Evolutionary conservation across 2,329 filamentous ascomycete genomes (phyloP), one percentile per base, ranked within the genome.

Genomic region (Sphaerulina musiva): DNA sequence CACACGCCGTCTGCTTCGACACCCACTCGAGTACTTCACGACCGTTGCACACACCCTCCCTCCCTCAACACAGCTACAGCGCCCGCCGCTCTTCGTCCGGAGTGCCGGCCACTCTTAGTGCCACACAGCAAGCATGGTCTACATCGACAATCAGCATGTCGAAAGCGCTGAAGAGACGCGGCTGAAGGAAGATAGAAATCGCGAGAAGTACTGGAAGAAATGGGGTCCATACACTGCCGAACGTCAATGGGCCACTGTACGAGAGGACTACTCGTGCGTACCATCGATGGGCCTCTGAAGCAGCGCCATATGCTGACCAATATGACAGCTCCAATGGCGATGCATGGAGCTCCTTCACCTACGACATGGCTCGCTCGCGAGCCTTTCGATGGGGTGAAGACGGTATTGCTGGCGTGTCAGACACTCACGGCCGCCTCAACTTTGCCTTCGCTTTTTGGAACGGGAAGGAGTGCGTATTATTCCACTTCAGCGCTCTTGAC

Each of bases 401-500:
- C 69, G 92, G 92, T 59, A 97, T 97, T 73, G 90, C 92, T 53
- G 92, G 92, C 69, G 90, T 97, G 29, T 95, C 77, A n/a, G 91
- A 96, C 70, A 89, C 88, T 12, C 92, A 97, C 69, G 90, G 90
- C 57, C 75, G 86, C 51, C 87, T 95, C 73, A 95, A 97, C 71
- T 86, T 97, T 71, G 89, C 87, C 3, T 96, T 97, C 77, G 84
- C 89, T 49, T 97, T 97, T 71, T 97, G 92, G 92, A 97, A 97
- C 70, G 91, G 90, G 71, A 83, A 96, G 76, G 92, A 97, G 90
- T 95, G 70, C 64, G 81, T 72, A 32, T 31, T 56, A 10, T 12
- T 11, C 17, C 7, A 41, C 48, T 3, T 26, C 11, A 43, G 4
- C 14, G 36, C 12, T 23, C 32, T 43, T 41, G 26, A 14, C 34